phyloP scores from a whole-genome alignment of 1,139 yeast species.

The Sugiyamaella paludigena region DNA sequence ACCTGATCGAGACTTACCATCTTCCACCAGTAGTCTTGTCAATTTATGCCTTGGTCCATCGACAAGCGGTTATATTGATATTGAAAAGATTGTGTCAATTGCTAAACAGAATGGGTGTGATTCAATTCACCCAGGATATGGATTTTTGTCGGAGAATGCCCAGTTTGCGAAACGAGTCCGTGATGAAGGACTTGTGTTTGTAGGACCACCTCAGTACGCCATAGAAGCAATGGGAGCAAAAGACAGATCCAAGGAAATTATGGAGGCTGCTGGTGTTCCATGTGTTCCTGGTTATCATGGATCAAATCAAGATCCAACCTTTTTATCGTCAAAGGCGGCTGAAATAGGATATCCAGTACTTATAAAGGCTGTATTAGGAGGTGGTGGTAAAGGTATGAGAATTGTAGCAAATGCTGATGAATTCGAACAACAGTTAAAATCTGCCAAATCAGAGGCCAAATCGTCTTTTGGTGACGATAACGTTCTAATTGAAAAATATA shows the following conservation, averaged over 20 bases:
- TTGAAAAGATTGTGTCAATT: conserved; percentile 42
- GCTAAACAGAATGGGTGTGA: conserved; percentile 44
- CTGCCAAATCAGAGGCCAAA: conserved; percentile 45
- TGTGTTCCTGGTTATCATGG: conserved; percentile 51
- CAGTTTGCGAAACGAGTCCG: conserved; percentile 43
- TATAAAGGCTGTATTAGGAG: conserved; percentile 52
- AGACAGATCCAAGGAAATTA: conserved; percentile 37
- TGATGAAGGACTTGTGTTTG: conserved; percentile 43
- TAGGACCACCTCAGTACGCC: conserved; percentile 45
- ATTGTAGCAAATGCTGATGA: conserved; percentile 41
- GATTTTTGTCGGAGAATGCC: conserved; percentile 47
- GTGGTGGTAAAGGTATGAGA: conserved; percentile 53
- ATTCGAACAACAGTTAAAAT: conserved; percentile 38
- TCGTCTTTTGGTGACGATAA: conserved; percentile 46
- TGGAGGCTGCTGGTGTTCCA: conserved; percentile 43
- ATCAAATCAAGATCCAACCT: conserved; percentile 36
- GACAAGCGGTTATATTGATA: conserved; percentile 46
- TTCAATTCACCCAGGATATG: conserved; percentile 49
- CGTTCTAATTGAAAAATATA: conserved; percentile 47
- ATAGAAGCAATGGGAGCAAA: conserved; percentile 41
- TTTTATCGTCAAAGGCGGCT: conserved; percentile 38
- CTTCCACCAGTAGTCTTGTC: conserved; percentile 41
- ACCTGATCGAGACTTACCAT: conserved; percentile 45
- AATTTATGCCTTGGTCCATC: conserved; percentile 42
- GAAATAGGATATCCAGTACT: conserved; percentile 48